Evolutionary conservation across 129 eudicot genomes (phyloP).

Genomic region (Escallonia rubra): DNA sequence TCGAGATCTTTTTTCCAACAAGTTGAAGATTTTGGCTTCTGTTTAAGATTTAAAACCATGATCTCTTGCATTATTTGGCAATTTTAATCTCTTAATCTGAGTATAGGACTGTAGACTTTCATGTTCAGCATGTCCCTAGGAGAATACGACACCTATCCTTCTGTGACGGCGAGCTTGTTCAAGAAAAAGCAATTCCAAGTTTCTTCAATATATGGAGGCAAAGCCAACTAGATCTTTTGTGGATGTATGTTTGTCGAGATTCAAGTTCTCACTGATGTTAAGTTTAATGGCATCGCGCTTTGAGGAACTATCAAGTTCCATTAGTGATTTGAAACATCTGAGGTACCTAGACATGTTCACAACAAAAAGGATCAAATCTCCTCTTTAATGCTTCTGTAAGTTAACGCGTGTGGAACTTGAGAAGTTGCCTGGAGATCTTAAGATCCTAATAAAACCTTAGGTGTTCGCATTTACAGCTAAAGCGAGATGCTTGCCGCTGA

Average conservation of each 20-base stretch:
- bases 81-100: no score
- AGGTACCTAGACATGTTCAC: conserved; percentile 8
- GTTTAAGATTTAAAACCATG: background rate
- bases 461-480: no score
- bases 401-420: background rate
- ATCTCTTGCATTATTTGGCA: no score
- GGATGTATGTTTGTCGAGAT: no score
- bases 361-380: background rate
- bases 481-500: no score
- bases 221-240: background rate
- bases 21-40: background rate
- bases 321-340: conserved; percentile 17
- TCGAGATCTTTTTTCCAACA: conserved; percentile 16
- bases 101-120: no score
- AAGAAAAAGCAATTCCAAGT: background rate
- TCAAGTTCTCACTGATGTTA: background rate
- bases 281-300: background rate
- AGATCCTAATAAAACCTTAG: background rate
- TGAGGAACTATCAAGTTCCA: conserved; percentile 7
- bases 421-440: background rate
- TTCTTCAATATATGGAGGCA: background rate
- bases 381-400: background rate
- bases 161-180: no score
- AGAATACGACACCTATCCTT: no score
- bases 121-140: no score